These are phyloP conservation scores for Calophaca sinica DNA, from an alignment of 306 rosid species.

Conservation along the genomic window DNA sequence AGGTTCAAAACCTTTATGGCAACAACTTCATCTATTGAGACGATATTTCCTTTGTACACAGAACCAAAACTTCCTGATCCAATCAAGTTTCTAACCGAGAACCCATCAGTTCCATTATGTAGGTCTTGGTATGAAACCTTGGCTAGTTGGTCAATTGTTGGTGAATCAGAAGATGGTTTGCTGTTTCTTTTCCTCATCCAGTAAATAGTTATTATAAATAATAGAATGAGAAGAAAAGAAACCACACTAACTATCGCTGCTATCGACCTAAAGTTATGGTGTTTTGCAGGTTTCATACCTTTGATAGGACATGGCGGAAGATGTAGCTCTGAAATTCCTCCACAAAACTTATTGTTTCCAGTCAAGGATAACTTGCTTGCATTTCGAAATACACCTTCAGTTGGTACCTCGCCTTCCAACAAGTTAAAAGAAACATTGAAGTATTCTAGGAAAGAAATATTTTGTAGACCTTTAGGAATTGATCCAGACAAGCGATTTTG, in stretches of 20 bases:
- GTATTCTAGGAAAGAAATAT: not conserved
- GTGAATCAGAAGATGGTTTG: not conserved
- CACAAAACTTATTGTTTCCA: not conserved
- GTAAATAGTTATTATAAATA: not conserved
- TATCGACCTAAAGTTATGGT: not conserved
- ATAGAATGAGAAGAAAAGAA: not conserved
- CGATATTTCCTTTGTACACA: not conserved
- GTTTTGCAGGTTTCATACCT: not conserved
- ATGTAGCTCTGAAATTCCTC: not conserved
- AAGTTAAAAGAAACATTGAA: not conserved
- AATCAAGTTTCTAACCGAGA: not conserved
- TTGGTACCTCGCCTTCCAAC: not conserved
- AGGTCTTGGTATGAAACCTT: not conserved
- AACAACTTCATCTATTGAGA: not conserved
- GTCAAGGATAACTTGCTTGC: not conserved
- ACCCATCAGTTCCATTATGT: not conserved
- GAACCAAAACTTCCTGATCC: constrained; percentile 1
- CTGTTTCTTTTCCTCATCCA: not conserved
- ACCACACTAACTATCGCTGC: not conserved
- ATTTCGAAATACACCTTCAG: not conserved
- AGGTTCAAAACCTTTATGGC: constrained; percentile 6
- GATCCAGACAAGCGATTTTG: constrained; percentile 41
- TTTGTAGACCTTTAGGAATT: constrained; percentile 45
- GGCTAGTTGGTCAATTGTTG: not conserved
- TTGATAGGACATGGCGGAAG: not conserved